Base-by-base conservation (phyloP, 1,284 basidiomycete species). In the Rhodotorula mucilaginosa region DNA sequence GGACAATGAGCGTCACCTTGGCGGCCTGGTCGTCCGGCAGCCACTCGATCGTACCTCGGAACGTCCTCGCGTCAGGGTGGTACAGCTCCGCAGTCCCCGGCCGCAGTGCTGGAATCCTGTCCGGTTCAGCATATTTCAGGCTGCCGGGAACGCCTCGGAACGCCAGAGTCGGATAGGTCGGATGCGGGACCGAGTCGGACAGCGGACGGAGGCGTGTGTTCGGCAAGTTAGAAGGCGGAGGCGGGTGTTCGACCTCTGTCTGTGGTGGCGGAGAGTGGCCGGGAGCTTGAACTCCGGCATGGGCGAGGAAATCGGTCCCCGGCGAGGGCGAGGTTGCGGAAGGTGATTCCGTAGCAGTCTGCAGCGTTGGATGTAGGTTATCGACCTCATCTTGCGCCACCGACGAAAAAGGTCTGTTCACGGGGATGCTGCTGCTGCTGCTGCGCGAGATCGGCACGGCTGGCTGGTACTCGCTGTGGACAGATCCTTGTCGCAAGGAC, bases 31-130 rank as follows among this genome's bases (percentile, higher is more conserved):
- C 56, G 21, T 65, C 56, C 15, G 52, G 52, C 15, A 54, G 56
- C 52, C 44, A 44, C 15, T 60, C 49, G 48, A 70, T 68, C 12
- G 68, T 72, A 2, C 73, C 73, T 1, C 71, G 62, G 39, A 74
- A 68, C 8, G 71, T 64, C 2, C 73, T 65, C 15, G 26, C 54
- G 1, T 26, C n/a, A 6, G 54, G n/a, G 2, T 26, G 16, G 26
- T 56, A 56, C 54, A 56, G 13, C 2, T 29, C n/a, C 26, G 6
- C 18, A 5, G 29, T 56, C 15, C 29, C 26, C 12, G 29, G 16
- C 6, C 13, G 26, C 26, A 6, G 6, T 6, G 54, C 54, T 2
- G 54, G 54, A 13, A 29, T 56, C 54, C 29, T 26, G 54, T 26
- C 26, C n/a, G 54, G 12, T 3, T 16, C 12, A 26, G 54, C n/a